Evolutionary conservation across 345 rosid species (phyloP).

Genomic region (Populus deltoides): DNA sequence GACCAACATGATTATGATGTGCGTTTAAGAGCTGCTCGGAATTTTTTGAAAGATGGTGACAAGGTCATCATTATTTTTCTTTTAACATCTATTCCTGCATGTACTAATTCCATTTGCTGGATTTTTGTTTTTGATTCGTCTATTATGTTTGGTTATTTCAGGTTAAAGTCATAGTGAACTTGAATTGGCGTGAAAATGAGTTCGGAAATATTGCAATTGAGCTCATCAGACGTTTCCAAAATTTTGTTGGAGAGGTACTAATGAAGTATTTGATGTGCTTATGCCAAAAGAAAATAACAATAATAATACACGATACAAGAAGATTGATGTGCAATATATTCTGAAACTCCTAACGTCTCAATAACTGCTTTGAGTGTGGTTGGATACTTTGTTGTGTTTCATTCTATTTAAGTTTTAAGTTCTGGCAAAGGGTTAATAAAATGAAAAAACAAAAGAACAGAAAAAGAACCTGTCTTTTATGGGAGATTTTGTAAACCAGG

Average conservation of each 20-base stretch:
- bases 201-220: slow-evolving; percentile 85
- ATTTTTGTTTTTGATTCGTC: slow-evolving; percentile 8
- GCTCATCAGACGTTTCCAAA: slow-evolving; percentile 79
- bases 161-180: slow-evolving; percentile 88
- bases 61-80: slow-evolving; percentile 50
- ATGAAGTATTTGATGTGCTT: not conserved
- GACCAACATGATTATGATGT: slow-evolving; percentile 92
- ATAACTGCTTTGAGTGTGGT: not conserved
- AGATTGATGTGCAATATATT: not conserved
- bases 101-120: not conserved
- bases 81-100: not conserved
- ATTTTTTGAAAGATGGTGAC: slow-evolving; percentile 87
- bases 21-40: slow-evolving; percentile 76
- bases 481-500: not conserved
- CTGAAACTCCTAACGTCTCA: not conserved
- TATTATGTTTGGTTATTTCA: slow-evolving; percentile 30
- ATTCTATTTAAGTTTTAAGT: not conserved
- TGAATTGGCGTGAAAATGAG: slow-evolving; percentile 92
- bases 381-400: not conserved
- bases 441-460: not conserved
- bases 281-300: not conserved
- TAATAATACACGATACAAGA: not conserved
- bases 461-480: not conserved
- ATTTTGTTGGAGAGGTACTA: slow-evolving; percentile 83
- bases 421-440: no score